Base-by-base conservation (phyloP, 2,329 filamentous ascomycete species). In the Penicillium aurantiogriseum region DNA sequence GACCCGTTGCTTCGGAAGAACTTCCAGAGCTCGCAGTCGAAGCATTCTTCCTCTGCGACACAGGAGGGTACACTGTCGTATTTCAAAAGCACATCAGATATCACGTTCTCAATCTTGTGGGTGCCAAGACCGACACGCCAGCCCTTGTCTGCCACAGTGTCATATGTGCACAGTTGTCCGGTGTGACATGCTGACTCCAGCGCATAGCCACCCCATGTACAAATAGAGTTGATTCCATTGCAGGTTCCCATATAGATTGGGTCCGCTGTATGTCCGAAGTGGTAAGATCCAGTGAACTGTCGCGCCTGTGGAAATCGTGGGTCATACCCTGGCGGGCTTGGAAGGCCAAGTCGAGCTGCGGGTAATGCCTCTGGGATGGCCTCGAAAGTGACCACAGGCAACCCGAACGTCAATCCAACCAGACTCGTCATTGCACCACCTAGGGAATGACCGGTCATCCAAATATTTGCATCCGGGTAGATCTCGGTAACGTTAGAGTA, bases 251-350 rank as follows among this genome's bases (percentile, higher is more conserved):
- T 92, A 69, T 88, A 99, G 35, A 99, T 87, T 0, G 94, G 94
- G 74, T 99, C 94, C 0, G 94, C 94, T 0, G 92, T 97, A 69
- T 97, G 92, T 4, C 94, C 94, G 71, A 97, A 93, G 74, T 99
- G 94, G 70, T 87, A 95, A 0, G 89, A 82, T 13, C 91, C 92
- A 0, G 91, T 95, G 67, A 86, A 83, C 57, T 85, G 77, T 42
- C 91, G 82, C 38, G 84, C 82, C 68, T 95, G 91, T 31, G 91
- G 88, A 33, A 84, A 81, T 42, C 83, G 80, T 25, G 91, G 83
- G 67, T 92, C 83, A 45, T 88, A 81, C 25, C 90, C 90, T 0
- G 93, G 93, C 13, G 94, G 93, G 0, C 87, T 83, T 0, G 93
- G 93, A 8, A 99, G 83, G 23, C 92, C 94, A 0, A 99, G 82